Percentiles rank a stretch among this genome's conserved stretches.
Evolutionary conservation across 352 stramenopile genomes (phyloP).

Genomic region (Globisporangium heterothallicum): DNA sequence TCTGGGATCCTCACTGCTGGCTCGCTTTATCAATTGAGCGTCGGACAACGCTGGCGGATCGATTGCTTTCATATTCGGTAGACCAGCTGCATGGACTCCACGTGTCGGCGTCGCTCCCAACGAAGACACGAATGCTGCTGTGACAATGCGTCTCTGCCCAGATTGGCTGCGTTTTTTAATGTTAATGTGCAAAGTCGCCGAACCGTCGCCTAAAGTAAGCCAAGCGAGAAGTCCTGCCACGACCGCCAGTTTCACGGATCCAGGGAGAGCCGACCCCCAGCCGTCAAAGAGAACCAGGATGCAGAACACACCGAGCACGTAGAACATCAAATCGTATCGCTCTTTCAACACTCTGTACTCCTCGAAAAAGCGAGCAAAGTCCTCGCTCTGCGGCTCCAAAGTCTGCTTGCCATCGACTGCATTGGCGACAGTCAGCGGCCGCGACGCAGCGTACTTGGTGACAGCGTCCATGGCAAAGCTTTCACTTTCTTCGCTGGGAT

Average conservation of each 20-base stretch:
- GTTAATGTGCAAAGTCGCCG: conserved; percentile 38
- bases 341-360: conserved; percentile 22
- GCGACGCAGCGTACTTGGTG: conserved; percentile 3
- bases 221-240: conserved; percentile 30
- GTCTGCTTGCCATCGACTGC: conserved; percentile 7
- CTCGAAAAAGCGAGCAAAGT: conserved; percentile 20
- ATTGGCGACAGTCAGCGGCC: conserved; percentile 1
- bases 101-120: neutral
- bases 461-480: conserved; percentile 6
- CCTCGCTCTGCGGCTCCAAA: conserved; percentile 12
- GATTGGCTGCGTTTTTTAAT: conserved; percentile 16
- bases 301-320: conserved; percentile 33
- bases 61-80: neutral
- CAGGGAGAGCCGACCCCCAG: conserved; percentile 23
- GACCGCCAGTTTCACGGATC: conserved; percentile 29
- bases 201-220: conserved; percentile 29
- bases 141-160: conserved; percentile 12
- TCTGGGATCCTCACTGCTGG: neutral
- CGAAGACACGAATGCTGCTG: conserved; percentile 16
- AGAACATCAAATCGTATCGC: conserved; percentile 24
- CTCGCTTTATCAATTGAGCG: neutral
- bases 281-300: conserved; percentile 29
- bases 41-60: neutral
- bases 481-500: conserved; percentile 5
- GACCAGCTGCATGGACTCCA: neutral